Base-by-base conservation (phyloP, 805 yeast genomes). In the Candida anglica region DNA sequence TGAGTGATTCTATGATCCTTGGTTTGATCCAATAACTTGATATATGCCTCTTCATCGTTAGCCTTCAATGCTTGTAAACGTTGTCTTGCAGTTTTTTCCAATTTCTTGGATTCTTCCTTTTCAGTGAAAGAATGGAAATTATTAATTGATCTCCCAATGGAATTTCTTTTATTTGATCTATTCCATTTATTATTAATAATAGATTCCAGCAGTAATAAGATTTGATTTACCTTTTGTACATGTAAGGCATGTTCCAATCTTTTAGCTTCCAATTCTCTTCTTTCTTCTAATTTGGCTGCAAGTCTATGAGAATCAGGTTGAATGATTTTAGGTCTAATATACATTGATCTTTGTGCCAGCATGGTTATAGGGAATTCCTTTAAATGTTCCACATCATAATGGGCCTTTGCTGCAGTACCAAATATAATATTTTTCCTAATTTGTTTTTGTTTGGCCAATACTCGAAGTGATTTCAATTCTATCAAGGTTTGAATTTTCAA, bases 1-100 rank as follows among this genome's bases (percentile, higher is more conserved):
- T 85, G 94, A 1, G 93, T 84, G 47, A 85, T 81, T 74, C 95
- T 77, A 27, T 86, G 84, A 62, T 85, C 95, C 56, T 85, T 85
- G 3, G 95, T 85, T 59, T 84, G 88, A 55, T 85, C 93, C 56
- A 85, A 71, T 50, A 85, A 73, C 52, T 84, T 84, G 55, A 85
- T 73, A 63, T 85, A 85, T 2, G 93, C 93, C 53, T 85, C 95
- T 58, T 85, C 94, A 65, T 85, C 95, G 55, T 85, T 84, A 13
- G 89, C 85, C 57, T 81, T 83, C 68, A 85, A 75, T 19, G 93
- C 93, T 50, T 81, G 88, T 60, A 85, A 73, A 75, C 95, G 82
- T 54, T 83, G 89, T 52, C 81, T 84, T n/a, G 94, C 94, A 19
- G 80, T 84, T 53, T 76, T 78, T 57, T 85, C 93, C 41, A 81